A percentile compares a stretch with the other conserved stretches of the same genome.
Evolutionary conservation across 257 asterid species (phyloP).

Genomic region (Primulina eburnea): DNA sequence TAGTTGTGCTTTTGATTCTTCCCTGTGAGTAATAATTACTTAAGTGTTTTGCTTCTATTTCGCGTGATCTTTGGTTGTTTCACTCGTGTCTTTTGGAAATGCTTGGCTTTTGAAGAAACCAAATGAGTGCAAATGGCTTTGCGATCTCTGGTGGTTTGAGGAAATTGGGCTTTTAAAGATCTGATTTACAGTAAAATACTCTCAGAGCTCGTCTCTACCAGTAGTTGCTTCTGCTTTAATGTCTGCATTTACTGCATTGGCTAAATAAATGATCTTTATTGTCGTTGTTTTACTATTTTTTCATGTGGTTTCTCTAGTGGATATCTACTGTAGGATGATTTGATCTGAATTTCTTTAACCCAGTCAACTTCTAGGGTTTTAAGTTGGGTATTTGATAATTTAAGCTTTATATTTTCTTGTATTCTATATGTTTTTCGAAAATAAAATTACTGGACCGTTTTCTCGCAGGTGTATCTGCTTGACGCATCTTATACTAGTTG

Average conservation of each 20-base stretch:
- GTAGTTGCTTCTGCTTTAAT: constrained; percentile 9
- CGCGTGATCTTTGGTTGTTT: constrained; percentile 25
- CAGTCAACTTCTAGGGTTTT: constrained; percentile 26
- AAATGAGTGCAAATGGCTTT: constrained; percentile 20
- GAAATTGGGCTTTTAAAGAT: constrained; percentile 4
- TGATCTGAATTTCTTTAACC: constrained; percentile 10
- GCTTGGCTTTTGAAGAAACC: constrained; percentile 5
- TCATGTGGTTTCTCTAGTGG: background rate
- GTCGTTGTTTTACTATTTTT: background rate
- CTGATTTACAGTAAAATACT: constrained; percentile 3
- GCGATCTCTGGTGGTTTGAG: constrained; percentile 22
- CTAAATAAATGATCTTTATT: constrained; percentile 9
- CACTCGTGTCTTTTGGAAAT: constrained; percentile 19
- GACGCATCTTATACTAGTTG: background rate
- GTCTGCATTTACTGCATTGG: constrained; percentile 27
- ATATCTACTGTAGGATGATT: constrained; percentile 8
- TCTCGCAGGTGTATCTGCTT: background rate
- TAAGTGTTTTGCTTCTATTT: constrained; percentile 17
- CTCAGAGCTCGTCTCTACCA: constrained; percentile 15
- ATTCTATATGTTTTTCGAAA: constrained; percentile 10
- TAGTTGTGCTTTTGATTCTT: constrained; percentile 36
- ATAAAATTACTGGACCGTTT: constrained; percentile 3
- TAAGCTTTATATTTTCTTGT: constrained; percentile 11
- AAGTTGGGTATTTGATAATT: constrained; percentile 21
- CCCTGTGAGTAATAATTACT: constrained; percentile 47